phyloP scores from a whole-genome alignment of 1,139 yeast genomes.

The Saccharomycopsis hybrid region DNA sequence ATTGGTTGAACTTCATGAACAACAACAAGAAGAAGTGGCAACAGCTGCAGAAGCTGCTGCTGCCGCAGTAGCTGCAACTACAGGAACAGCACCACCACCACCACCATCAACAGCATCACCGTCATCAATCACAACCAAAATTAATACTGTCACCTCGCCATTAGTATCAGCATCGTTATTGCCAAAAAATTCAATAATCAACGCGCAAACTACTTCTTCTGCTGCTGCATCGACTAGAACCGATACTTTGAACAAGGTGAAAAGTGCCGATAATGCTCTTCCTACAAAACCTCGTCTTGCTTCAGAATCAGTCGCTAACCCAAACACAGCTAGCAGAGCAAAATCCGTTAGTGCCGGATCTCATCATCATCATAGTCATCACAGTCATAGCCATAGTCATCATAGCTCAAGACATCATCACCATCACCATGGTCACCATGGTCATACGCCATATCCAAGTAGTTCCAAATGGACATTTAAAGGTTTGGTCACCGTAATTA shows the following conservation, averaged over 20 bases:
- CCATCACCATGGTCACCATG: background rate
- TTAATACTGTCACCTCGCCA: constrained; percentile 24
- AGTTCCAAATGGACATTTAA: constrained; percentile 84
- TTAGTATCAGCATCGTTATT: background rate
- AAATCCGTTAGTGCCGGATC: too few relatives aligned
- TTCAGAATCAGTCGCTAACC: background rate
- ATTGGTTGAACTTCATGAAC: too few relatives aligned
- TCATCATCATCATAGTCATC: too few relatives aligned
- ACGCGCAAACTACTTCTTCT: background rate
- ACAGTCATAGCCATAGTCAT: too few relatives aligned
- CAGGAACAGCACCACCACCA: background rate
- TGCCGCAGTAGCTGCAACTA: background rate
- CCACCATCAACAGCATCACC: constrained; percentile 9
- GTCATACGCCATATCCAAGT: background rate
- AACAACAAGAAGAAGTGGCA: too few relatives aligned
- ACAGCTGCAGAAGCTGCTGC: background rate
- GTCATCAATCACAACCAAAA: constrained; percentile 18
- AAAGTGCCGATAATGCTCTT: background rate
- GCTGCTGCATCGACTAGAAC: background rate
- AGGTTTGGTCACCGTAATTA: constrained; percentile 83
- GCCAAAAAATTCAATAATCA: background rate
- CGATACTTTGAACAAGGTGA: too few relatives aligned
- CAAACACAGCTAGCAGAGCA: constrained; percentile 11
- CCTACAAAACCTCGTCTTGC: background rate
- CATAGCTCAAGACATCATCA: too few relatives aligned